phyloP scores from a whole-genome alignment of 441 rosid species.

The Viola pubescens region DNA sequence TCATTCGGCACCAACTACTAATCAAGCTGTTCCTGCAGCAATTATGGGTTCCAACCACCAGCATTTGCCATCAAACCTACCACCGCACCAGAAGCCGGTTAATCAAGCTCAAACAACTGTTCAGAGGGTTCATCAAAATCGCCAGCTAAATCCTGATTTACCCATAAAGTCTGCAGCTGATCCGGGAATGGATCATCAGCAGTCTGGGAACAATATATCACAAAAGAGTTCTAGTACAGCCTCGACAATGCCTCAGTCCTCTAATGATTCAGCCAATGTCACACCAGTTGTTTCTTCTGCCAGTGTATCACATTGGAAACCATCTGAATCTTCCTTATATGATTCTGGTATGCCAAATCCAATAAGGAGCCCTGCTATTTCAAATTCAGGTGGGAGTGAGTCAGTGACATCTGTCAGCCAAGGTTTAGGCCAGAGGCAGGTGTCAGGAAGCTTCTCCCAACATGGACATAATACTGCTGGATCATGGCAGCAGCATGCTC shows the following conservation, averaged over 20 bases:
- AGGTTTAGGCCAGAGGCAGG: conserved; percentile 52
- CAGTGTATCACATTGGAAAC: conserved; percentile 38
- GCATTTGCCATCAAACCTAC: conserved; percentile 44
- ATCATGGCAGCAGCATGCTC: conserved; percentile 47
- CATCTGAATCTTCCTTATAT: conserved; percentile 45
- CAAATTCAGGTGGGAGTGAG: conserved; percentile 46
- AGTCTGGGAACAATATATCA: conserved; percentile 33
- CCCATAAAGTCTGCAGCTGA: conserved; percentile 55
- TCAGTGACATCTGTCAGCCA: conserved; percentile 39
- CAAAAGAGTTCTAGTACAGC: conserved; percentile 32
- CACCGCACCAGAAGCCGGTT: conserved; percentile 58
- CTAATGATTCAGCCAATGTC: conserved; percentile 38
- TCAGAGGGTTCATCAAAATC: conserved; percentile 62
- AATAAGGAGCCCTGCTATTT: conserved; percentile 29
- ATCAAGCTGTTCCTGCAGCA: conserved; percentile 47
- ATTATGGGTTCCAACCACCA: conserved; percentile 54
- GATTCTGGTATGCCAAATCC: conserved; percentile 35
- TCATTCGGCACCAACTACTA: conserved; percentile 33
- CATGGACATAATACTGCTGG: conserved; percentile 38
- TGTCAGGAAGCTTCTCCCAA: conserved; percentile 47
- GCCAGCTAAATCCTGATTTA: conserved; percentile 39
- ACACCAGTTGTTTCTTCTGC: conserved; percentile 36
- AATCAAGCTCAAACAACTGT: conserved; percentile 43
- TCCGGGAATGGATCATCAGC: conserved; percentile 34
- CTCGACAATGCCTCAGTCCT: conserved; percentile 36